Evolutionary conservation across 2,329 filamentous ascomycete species (phyloP).

Genomic region (Talaromyces verruculosus): DNA sequence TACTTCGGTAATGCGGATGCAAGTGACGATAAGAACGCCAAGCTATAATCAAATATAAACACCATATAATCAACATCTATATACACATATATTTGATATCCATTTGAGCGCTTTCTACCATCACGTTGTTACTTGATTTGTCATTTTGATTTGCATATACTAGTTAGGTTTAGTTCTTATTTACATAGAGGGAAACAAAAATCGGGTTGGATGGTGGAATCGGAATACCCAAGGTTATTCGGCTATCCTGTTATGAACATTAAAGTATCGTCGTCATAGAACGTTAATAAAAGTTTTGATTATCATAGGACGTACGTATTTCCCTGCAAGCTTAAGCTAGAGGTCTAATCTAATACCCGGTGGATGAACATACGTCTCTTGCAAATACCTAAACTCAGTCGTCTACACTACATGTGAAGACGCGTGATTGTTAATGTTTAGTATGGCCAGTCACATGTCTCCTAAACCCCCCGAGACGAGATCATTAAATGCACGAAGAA

Average conservation of each 20-base stretch:
- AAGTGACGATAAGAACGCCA: slow-evolving; percentile 12
- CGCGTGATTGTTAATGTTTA: not conserved
- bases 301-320: not conserved
- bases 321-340: not conserved
- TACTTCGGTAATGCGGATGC: slow-evolving; percentile 1
- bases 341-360: not conserved
- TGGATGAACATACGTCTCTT: not conserved
- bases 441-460: not conserved
- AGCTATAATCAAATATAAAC: slow-evolving; percentile 12
- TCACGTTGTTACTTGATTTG: not conserved
- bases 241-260: not conserved
- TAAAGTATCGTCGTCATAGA: not conserved
- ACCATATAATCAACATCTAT: slow-evolving; percentile 1
- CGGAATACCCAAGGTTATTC: slow-evolving; percentile 6
- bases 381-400: not conserved
- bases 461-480: not conserved
- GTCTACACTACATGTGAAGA: not conserved
- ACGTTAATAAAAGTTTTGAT: not conserved
- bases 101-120: not conserved
- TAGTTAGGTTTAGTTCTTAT: not conserved
- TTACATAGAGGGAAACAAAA: not conserved
- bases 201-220: not conserved
- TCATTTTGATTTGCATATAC: not conserved
- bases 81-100: slow-evolving; percentile 9
- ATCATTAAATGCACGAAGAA: not conserved